These are phyloP conservation scores for Xylariaceae sp. DNA, from an alignment of 2,329 filamentous ascomycete species.

Conservation along the genomic window DNA sequence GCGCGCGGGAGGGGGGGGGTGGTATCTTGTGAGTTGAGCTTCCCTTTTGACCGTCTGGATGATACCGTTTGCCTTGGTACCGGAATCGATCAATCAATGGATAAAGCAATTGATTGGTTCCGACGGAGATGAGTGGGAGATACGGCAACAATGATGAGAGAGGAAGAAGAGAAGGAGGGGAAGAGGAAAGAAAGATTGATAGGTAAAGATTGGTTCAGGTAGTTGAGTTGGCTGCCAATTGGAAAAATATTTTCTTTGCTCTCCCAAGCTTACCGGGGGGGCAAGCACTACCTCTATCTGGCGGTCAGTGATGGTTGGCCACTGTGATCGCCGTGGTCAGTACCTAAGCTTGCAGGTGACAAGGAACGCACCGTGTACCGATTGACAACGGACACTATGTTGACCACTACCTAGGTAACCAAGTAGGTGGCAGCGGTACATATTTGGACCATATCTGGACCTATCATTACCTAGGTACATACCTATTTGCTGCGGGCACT, in stretches of 20 bases:
- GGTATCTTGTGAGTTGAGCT: constrained; percentile 3
- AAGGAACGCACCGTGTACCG: not conserved
- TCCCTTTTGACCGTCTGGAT: constrained; percentile 3
- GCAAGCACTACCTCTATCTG: constrained; percentile 8
- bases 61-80: constrained; percentile 17
- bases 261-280: constrained; percentile 9
- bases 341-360: constrained; percentile 3
- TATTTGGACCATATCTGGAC: no score
- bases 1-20: no score
- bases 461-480: no score
- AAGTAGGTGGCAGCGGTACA: no score
- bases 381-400: not conserved
- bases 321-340: constrained; percentile 4
- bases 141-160: constrained; percentile 20
- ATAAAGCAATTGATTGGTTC: constrained; percentile 8
- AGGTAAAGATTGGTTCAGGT: constrained; percentile 4
- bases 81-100: constrained; percentile 25
- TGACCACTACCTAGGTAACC: no score
- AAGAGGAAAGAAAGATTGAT: constrained; percentile 23
- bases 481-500: no score
- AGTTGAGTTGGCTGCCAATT: constrained; percentile 6
- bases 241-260: constrained; percentile 19
- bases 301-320: constrained; percentile 19
- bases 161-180: constrained; percentile 7
- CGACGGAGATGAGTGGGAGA: not conserved